Evolutionary conservation across 345 rosid genomes (phyloP).

Genomic region (Aquilaria sinensis): DNA sequence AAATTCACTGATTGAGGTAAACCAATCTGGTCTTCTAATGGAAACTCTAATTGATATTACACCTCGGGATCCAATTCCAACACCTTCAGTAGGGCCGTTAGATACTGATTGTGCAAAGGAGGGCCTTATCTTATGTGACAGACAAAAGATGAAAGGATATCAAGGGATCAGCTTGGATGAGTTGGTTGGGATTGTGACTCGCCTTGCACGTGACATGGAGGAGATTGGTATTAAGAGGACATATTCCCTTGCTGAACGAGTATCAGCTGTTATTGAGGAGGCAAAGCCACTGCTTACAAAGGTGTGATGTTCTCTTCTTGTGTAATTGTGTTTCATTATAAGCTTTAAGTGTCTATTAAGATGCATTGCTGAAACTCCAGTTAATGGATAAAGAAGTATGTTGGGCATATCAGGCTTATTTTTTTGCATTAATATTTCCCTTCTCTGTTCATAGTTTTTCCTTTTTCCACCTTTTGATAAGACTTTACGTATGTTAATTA

Average conservation of each 20-base stretch:
- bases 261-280: conserved; percentile 74
- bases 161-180: conserved; percentile 96
- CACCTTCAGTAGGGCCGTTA: conserved; percentile 75
- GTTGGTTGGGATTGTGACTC: conserved; percentile 84
- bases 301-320: conserved; percentile 45
- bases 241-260: conserved; percentile 69
- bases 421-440: neutral
- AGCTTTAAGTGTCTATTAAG: neutral
- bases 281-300: conserved; percentile 82
- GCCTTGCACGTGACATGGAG: conserved; percentile 84
- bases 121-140: conserved; percentile 85
- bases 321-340: neutral
- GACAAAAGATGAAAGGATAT: conserved; percentile 78
- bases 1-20: conserved; percentile 87
- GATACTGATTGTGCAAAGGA: conserved; percentile 72
- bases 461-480: no score
- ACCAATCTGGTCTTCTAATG: conserved; percentile 98
- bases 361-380: neutral
- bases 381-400: neutral
- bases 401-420: neutral
- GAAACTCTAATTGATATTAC: conserved; percentile 94
- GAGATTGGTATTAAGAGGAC: conserved; percentile 63
- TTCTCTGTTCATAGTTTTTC: no score
- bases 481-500: no score
- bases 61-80: conserved; percentile 82